Base-by-base conservation (phyloP, 73 alveolate species). In the Urostyla sp. region DNA sequence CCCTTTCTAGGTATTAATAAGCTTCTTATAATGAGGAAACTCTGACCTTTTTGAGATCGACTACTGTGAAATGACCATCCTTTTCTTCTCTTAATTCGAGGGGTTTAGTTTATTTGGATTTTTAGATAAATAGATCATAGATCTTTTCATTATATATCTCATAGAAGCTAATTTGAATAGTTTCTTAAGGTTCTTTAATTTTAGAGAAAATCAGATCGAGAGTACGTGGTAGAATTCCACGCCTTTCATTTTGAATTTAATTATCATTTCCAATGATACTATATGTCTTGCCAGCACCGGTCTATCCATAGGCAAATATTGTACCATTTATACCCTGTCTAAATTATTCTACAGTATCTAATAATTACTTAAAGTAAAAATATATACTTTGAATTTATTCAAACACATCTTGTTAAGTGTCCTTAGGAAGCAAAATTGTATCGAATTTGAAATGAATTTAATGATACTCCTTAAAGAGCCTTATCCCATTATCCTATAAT, bases 221-320 rank as follows among this genome's bases (percentile, higher is more conserved):
- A 15, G 92, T 60, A 45, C 87, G 20, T 0, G 92, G 92, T 3
- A 83, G 24, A 1, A 83, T 24, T 21, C 92, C 92, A 24, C 51
- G 15, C 8, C 30, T 34, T 24, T 77, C 81, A 13, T 24, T 30
- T 60, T 26, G 24, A 59, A 59, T 4, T 4, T 53, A 73, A n/a
- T 13, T 52, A 16, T 52, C 59, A n/a, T 73, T 63, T 30, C 77
- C 67, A 10, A 73, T 67, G 21, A 83, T 67, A 21, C 76, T 35
- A 52, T 83, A 67, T 5, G 92, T 83, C 38, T 83, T 83, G 3
- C 92, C 92, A 15, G 92, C 92, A n/a, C 85, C 87, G 37, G 92
- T 83, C 49, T 83, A 49, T 2, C 92, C 92, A 44, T 67, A 83
- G 0, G 92, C 92, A 31, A 83, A 83, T 0, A 83, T 83, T 4